A percentile compares a stretch with the other conserved stretches of the same genome.
phyloP scores from a whole-genome alignment of 2,329 filamentous ascomycete genomes.

The Esteya vermicola region DNA sequence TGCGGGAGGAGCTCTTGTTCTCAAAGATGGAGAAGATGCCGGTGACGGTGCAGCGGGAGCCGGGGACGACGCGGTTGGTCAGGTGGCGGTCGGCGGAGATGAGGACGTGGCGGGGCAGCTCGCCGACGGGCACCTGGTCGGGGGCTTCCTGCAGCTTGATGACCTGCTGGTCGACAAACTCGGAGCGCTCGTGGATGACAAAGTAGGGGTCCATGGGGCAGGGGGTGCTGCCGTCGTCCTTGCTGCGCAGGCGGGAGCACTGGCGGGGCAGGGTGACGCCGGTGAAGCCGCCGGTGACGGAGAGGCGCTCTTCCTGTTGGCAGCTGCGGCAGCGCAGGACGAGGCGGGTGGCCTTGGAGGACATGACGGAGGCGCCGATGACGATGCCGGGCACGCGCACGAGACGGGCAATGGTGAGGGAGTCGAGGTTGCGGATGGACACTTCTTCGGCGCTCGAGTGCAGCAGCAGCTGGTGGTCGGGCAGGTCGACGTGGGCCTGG shows the following conservation, averaged over 20 bases:
- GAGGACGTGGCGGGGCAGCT: constrained; percentile 85
- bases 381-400: constrained; percentile 95
- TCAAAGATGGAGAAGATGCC: constrained; percentile 98
- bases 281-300: constrained; percentile 72
- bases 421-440: constrained; percentile 87
- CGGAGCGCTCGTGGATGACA: constrained; percentile 83
- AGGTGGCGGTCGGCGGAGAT: constrained; percentile 94
- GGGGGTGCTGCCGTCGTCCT: constrained; percentile 56
- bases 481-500: constrained; percentile 51
- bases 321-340: constrained; percentile 84
- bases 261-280: constrained; percentile 71
- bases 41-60: constrained; percentile 87
- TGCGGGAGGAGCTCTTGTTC: constrained; percentile 62
- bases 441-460: constrained; percentile 85
- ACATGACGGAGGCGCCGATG: constrained; percentile 91
- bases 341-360: constrained; percentile 82
- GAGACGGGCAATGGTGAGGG: constrained; percentile 83
- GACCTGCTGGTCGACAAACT: constrained; percentile 95
- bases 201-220: constrained; percentile 95
- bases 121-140: constrained; percentile 92
- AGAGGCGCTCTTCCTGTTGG: constrained; percentile 53
- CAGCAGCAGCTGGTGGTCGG: constrained; percentile 85
- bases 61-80: constrained; percentile 89
- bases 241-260: constrained; percentile 50
- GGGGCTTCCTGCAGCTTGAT: constrained; percentile 96